A percentile compares a stretch with the other conserved stretches of the same genome.
These are phyloP conservation scores for Yamadazyma scolyti DNA, from an alignment of 805 yeast species.

Conservation along the genomic window DNA sequence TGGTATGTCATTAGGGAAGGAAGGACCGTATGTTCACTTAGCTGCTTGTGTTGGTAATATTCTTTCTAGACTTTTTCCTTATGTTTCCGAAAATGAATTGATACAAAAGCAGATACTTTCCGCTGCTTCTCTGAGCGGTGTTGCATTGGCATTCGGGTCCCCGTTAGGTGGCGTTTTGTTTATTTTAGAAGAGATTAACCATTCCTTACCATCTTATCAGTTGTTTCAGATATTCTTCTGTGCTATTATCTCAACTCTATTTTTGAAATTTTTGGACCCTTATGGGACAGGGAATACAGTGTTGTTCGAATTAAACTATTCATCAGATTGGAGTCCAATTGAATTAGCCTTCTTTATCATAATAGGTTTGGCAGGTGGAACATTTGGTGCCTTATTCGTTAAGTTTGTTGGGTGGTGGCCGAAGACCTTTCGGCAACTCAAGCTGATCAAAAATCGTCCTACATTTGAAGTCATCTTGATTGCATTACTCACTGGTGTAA, in stretches of 20 bases:
- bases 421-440: conserved; percentile 28
- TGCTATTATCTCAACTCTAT: conserved; percentile 51
- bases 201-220: conserved; percentile 52
- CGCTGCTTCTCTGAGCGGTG: conserved; percentile 58
- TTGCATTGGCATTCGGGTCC: conserved; percentile 58
- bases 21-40: conserved; percentile 60
- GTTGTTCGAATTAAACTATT: conserved; percentile 47
- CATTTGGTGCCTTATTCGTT: conserved; percentile 49
- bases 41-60: conserved; percentile 59
- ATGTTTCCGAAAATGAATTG: conserved; percentile 45
- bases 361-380: conserved; percentile 52
- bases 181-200: conserved; percentile 54
- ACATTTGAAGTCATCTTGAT: conserved; percentile 43
- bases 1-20: conserved; percentile 56
- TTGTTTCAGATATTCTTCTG: conserved; percentile 53
- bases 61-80: conserved; percentile 42
- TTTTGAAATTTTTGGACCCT: conserved; percentile 51
- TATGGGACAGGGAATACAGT: conserved; percentile 60
- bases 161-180: conserved; percentile 59
- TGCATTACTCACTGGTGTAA: conserved; percentile 42
- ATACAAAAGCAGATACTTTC: conserved; percentile 50
- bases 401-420: conserved; percentile 47
- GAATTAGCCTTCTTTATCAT: conserved; percentile 44
- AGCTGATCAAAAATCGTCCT: conserved; percentile 35
- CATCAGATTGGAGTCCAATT: conserved; percentile 48